phyloP scores from a whole-genome alignment of 2,329 filamentous ascomycete genomes.

The Trichoderma sp. region DNA sequence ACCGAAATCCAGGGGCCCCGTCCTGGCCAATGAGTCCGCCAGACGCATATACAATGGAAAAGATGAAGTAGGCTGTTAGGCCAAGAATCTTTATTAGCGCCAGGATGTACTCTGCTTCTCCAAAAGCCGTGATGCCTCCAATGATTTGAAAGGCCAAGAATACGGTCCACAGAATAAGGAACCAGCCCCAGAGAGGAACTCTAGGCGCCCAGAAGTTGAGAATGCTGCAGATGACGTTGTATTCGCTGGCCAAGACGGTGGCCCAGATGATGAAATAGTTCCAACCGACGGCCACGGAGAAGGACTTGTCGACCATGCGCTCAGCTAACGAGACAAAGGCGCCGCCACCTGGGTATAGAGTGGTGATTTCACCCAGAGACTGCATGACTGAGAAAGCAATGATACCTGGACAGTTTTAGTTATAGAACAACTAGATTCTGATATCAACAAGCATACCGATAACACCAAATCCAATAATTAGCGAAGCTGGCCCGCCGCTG shows the following conservation, averaged over 20 bases:
- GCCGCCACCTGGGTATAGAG: slow-evolving; percentile 67
- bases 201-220: slow-evolving; percentile 63
- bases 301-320: slow-evolving; percentile 68
- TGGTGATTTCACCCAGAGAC: slow-evolving; percentile 71
- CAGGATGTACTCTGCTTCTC: slow-evolving; percentile 78
- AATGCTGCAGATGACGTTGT: slow-evolving; percentile 66
- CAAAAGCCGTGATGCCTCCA: slow-evolving; percentile 70
- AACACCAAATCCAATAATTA: slow-evolving; percentile 70
- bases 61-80: slow-evolving; percentile 69
- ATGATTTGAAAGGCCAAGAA: slow-evolving; percentile 68
- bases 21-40: slow-evolving; percentile 60
- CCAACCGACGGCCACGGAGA: slow-evolving; percentile 67
- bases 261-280: slow-evolving; percentile 68
- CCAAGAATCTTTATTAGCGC: slow-evolving; percentile 69
- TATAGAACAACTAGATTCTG: background rate
- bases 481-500: slow-evolving; percentile 66
- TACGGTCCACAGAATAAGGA: slow-evolving; percentile 71
- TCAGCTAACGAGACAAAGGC: slow-evolving; percentile 69
- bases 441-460: slow-evolving; percentile 47
- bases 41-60: slow-evolving; percentile 68
- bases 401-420: slow-evolving; percentile 39
- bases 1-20: slow-evolving; percentile 63
- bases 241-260: slow-evolving; percentile 65
- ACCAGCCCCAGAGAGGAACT: slow-evolving; percentile 64
- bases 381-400: slow-evolving; percentile 69